A percentile compares a stretch with the other conserved stretches of the same genome.
phyloP scores from a whole-genome alignment of 2,329 filamentous ascomycete species.

The Colletotrichum tabaci region DNA sequence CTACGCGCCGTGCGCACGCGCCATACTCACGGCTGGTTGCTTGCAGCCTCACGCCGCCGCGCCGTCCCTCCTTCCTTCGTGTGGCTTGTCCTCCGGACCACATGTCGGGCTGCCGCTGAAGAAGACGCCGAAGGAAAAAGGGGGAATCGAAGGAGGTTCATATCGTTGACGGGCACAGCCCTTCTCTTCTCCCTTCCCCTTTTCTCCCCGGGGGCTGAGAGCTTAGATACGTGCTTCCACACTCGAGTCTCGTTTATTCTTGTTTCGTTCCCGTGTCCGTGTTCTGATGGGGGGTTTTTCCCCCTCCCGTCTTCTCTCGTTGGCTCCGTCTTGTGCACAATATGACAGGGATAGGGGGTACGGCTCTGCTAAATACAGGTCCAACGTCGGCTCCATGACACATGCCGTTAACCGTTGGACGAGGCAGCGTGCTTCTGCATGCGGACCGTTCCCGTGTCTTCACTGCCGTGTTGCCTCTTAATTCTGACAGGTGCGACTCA shows the following conservation, averaged over 20 bases:
- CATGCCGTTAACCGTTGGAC: constrained; percentile 24
- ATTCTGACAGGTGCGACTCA: constrained; percentile 29
- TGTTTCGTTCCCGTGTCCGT: background rate
- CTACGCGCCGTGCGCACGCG: constrained; percentile 21
- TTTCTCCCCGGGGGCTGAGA: background rate
- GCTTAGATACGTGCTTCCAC: background rate
- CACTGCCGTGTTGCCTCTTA: constrained; percentile 31
- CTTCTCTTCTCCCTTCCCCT: background rate
- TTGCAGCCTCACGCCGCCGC: constrained; percentile 20
- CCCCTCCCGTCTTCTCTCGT: background rate
- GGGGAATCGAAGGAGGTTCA: too few species aligned
- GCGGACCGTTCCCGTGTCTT: constrained; percentile 29
- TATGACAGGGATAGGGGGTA: constrained; percentile 8
- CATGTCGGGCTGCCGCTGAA: background rate
- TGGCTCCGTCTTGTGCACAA: background rate
- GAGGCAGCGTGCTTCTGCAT: constrained; percentile 26
- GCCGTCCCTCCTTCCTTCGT: background rate
- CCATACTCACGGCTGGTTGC: constrained; percentile 10
- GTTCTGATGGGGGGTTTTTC: too few species aligned
- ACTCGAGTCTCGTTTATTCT: background rate
- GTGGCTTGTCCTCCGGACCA: background rate
- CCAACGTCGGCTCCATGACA: background rate
- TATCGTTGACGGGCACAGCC: constrained; percentile 7
- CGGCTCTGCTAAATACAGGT: constrained; percentile 9
- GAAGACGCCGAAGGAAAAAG: background rate